These are phyloP conservation scores for Pilatotrama ljubarskyi DNA, from an alignment of 768 basidiomycete genomes.

Conservation along the genomic window DNA sequence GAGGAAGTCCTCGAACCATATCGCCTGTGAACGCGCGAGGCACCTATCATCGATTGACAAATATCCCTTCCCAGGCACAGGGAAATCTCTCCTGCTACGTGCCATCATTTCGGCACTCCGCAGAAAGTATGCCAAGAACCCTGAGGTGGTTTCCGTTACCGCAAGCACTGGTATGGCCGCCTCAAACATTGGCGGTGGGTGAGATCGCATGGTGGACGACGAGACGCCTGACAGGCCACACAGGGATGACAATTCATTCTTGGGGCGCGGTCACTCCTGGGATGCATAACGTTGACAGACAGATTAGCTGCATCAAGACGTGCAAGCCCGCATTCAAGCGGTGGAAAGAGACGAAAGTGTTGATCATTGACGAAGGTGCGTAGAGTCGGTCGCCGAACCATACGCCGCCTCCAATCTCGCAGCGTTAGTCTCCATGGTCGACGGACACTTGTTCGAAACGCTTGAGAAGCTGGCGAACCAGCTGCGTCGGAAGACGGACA, in stretches of 20 bases:
- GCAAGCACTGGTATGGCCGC: slow-evolving; percentile 68
- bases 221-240: not conserved
- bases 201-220: slow-evolving; percentile 19
- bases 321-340: slow-evolving; percentile 55
- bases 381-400: not conserved
- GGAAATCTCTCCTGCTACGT: slow-evolving; percentile 60
- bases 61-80: slow-evolving; percentile 51
- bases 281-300: slow-evolving; percentile 43
- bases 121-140: slow-evolving; percentile 44
- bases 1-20: too few relatives aligned
- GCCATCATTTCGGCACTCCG: slow-evolving; percentile 56
- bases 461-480: slow-evolving; percentile 51
- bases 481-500: slow-evolving; percentile 48
- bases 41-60: too few relatives aligned
- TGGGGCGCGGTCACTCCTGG: slow-evolving; percentile 62
- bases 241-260: slow-evolving; percentile 61
- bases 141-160: slow-evolving; percentile 53
- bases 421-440: slow-evolving; percentile 74
- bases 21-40: too few relatives aligned
- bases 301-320: slow-evolving; percentile 50
- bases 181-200: slow-evolving; percentile 63
- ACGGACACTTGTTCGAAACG: slow-evolving; percentile 61
- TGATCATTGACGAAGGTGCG: slow-evolving; percentile 68
- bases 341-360: slow-evolving; percentile 57
- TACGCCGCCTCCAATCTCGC: too few relatives aligned